Conservation (phyloP, 768 basidiomycete species). For the Xerocomus potaroensis region DNA sequence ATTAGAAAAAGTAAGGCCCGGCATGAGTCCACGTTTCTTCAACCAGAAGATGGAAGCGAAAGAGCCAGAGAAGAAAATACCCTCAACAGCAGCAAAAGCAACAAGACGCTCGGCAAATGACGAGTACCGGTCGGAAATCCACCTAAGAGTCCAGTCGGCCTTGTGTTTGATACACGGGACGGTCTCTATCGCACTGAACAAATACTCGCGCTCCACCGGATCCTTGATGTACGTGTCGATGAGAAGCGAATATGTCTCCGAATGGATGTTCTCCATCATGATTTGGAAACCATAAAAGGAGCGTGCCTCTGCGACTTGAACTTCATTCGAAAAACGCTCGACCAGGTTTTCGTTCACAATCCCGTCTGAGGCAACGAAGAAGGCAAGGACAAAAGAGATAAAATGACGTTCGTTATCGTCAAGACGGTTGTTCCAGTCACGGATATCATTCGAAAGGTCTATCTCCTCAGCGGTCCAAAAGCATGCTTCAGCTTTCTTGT, state of each 20-base stretch:
- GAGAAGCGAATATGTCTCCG: constrained; percentile 92
- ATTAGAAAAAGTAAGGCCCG: constrained; percentile 90
- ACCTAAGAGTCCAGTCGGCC: constrained; percentile 88
- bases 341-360: constrained; percentile 95
- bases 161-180: constrained; percentile 89
- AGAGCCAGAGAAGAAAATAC: constrained; percentile 92
- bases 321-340: constrained; percentile 87
- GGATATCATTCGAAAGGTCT: constrained; percentile 78
- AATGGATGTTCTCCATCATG: constrained; percentile 98
- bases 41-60: constrained; percentile 95
- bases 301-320: constrained; percentile 85
- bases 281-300: constrained; percentile 98
- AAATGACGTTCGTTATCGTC: constrained; percentile 81
- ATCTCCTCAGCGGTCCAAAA: constrained; percentile 94
- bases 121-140: constrained; percentile 78
- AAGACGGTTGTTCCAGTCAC: constrained; percentile 79
- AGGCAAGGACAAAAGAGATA: constrained; percentile 86
- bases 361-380: constrained; percentile 92
- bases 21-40: constrained; percentile 96
- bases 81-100: constrained; percentile 94
- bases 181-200: constrained; percentile 90
- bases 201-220: constrained; percentile 58
- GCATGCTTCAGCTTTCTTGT: constrained; percentile 90
- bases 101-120: constrained; percentile 88
- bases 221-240: constrained; percentile 94